Conservation (phyloP, 352 stramenopile species). For the Phytophthora kernoviae region DNA sequence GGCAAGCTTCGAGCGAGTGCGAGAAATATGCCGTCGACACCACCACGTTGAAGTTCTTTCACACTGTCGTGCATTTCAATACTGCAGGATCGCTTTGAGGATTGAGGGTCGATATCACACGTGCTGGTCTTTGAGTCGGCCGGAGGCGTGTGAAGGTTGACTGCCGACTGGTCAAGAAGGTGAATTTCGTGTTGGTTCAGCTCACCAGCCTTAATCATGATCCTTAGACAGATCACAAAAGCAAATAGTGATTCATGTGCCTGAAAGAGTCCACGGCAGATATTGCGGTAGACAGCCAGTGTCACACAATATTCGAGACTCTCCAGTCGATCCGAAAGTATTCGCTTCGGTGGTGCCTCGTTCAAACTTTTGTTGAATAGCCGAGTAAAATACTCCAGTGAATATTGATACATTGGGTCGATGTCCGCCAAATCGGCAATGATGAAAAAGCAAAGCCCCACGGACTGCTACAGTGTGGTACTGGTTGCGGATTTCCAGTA, state of each 20-base stretch:
- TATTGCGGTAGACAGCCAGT: slow-evolving; percentile 68
- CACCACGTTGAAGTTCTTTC: slow-evolving; percentile 11
- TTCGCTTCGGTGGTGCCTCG: slow-evolving; percentile 30
- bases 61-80: slow-evolving; percentile 17
- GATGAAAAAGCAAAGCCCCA: slow-evolving; percentile 74
- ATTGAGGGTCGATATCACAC: neutral
- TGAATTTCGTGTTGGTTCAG: slow-evolving; percentile 41
- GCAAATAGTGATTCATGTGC: slow-evolving; percentile 71
- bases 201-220: slow-evolving; percentile 51
- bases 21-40: slow-evolving; percentile 29
- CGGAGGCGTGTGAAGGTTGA: slow-evolving; percentile 7
- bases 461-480: slow-evolving; percentile 59
- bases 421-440: slow-evolving; percentile 60
- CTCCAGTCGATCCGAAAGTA: slow-evolving; percentile 41
- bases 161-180: slow-evolving; percentile 33
- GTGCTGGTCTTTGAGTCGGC: neutral
- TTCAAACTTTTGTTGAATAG: slow-evolving; percentile 70
- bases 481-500: slow-evolving; percentile 68
- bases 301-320: slow-evolving; percentile 54
- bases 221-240: slow-evolving; percentile 55
- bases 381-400: slow-evolving; percentile 70
- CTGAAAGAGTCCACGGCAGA: slow-evolving; percentile 74
- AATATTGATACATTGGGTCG: slow-evolving; percentile 86
- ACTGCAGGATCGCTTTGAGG: neutral
- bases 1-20: slow-evolving; percentile 25